Evolutionary conservation across 257 asterid genomes (phyloP).

Genomic region (Scutellaria galericulata): DNA sequence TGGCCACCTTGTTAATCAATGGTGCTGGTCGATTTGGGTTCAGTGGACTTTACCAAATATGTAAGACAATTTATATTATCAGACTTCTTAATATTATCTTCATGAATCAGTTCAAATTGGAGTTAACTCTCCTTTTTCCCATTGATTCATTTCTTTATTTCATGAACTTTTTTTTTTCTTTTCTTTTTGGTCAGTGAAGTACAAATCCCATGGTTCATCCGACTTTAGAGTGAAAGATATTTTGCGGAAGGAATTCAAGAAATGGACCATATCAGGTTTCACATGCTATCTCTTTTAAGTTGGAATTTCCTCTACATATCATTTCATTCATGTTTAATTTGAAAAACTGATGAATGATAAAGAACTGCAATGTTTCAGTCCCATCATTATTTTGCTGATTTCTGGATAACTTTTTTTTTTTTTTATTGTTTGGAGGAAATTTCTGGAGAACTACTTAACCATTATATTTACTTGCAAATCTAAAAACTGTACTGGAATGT

Average conservation of each 20-base stretch:
- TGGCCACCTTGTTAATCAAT: conserved; percentile 74
- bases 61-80: conserved; percentile 45
- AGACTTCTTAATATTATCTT: background rate
- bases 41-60: conserved; percentile 72
- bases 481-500: background rate
- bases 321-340: conserved; percentile 7
- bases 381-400: background rate
- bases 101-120: conserved; percentile 17
- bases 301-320: background rate
- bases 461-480: conserved; percentile 12
- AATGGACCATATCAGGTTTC: conserved; percentile 61
- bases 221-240: conserved; percentile 61
- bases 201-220: conserved; percentile 50
- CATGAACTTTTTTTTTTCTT: background rate
- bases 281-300: conserved; percentile 27
- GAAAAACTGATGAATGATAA: conserved; percentile 19
- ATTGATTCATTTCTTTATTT: no score
- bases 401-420: background rate
- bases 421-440: background rate
- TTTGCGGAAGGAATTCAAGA: conserved; percentile 64
- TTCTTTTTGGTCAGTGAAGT: conserved; percentile 56
- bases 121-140: background rate
- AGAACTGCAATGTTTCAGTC: background rate
- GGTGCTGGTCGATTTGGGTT: conserved; percentile 92
- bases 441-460: background rate